Evolutionary conservation across 768 basidiomycete species (phyloP).

Genomic region (Suillus subalutaceus): DNA sequence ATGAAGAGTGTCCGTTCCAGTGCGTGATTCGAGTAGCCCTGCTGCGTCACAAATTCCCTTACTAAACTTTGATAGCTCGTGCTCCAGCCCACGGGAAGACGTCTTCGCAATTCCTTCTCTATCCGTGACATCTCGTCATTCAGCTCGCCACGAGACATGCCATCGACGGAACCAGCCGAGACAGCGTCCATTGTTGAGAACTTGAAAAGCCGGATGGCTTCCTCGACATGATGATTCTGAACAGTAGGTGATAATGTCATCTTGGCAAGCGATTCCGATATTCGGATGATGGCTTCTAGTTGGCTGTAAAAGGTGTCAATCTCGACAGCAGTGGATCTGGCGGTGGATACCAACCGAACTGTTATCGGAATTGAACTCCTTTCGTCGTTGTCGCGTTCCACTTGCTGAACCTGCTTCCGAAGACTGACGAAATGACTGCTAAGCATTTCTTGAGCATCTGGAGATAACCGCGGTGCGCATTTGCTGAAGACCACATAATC

Average conservation of each 20-base stretch:
- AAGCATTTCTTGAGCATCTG: conserved; percentile 95
- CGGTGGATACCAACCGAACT: conserved; percentile 65
- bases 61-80: conserved; percentile 94
- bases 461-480: conserved; percentile 92
- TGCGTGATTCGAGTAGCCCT: conserved; percentile 88
- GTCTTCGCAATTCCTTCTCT: conserved; percentile 80
- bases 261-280: conserved; percentile 96
- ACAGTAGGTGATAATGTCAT: conserved; percentile 87
- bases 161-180: conserved; percentile 90
- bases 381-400: conserved; percentile 97
- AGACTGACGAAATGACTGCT: conserved; percentile 94
- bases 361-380: conserved; percentile 98
- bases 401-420: conserved; percentile 91
- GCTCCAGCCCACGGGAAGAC: conserved; percentile 93
- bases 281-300: conserved; percentile 98
- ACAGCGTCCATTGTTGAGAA: conserved; percentile 99
- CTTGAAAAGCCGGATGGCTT: conserved; percentile 97
- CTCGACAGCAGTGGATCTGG: conserved; percentile 6
- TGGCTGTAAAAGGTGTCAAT: conserved; percentile 49
- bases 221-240: conserved; percentile 92
- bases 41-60: conserved; percentile 90
- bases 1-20: conserved; percentile 90
- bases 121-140: conserved; percentile 93
- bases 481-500: conserved; percentile 54
- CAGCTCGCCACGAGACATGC: conserved; percentile 85